Evolutionary conservation across 2,329 filamentous ascomycete genomes (phyloP), one percentile per base, ranked within the genome.

Genomic region (Ascosphaera apis): DNA sequence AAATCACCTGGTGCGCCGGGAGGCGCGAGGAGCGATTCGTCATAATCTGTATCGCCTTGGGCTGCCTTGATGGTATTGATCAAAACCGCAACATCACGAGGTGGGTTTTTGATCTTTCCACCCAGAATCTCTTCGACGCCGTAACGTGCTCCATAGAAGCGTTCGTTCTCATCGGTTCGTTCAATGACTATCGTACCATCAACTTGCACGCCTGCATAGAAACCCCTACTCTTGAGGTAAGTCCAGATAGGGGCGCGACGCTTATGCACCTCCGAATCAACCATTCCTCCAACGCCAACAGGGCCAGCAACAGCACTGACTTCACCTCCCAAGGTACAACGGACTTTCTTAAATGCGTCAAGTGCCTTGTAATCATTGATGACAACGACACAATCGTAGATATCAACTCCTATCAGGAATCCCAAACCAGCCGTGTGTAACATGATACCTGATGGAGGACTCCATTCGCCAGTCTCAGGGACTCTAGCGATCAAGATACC

Each of bases 361-460:
- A 95, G 61, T 4, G 83, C 82, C 38, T 80, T 68, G 33, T 79
- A 71, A 32, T 78, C 83, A 58, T 91, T 93, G 50, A 93, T 84
- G 25, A 93, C 78, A 6, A 93, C 67, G 11, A 95, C 78, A 49
- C 84, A 92, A 53, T 95, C 86, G 61, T 93, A 95, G 21, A 93
- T 83, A 51, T 95, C 86, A 30, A 92, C 77, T 2, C 84, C 86
- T 4, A 84, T 75, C 36, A 92, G 68, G 49, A 95, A 93, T 25
- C 83, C 86, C 23, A 93, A 65, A 1, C 78, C 82, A 1, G 81
- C 72, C 0, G 86, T 92, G 51, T 95, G 86, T 33, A 92, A 66
- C 60, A 92, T 69, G 44, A 95, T 83, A 34, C 80, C 84, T 0
- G 81, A 91, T 0, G 86, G 86, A 6, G 83, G 79, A 43, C 81